Conservation (phyloP, 75 land plant species). For the Larix kaempferi region DNA sequence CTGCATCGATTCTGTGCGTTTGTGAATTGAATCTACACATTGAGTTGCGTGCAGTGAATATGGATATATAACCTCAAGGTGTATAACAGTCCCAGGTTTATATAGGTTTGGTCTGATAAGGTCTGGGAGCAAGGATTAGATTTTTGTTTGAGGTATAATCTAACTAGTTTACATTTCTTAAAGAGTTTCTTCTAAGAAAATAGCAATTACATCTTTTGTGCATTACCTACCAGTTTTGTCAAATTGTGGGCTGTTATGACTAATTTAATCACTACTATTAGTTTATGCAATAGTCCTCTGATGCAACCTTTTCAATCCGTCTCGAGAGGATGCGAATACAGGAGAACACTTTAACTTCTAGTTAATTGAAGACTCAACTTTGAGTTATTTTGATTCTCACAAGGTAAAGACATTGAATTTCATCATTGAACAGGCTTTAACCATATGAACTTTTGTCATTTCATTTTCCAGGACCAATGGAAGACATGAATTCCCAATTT, state of each 20-base stretch:
- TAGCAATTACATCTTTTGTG: background rate
- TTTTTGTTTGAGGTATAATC: background rate
- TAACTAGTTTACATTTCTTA: background rate
- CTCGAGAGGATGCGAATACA: background rate
- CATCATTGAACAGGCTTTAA: too few species aligned
- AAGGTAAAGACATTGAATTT: too few species aligned
- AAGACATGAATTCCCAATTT: background rate
- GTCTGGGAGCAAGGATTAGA: background rate
- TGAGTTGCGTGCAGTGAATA: too few species aligned
- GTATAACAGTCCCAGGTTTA: too few species aligned
- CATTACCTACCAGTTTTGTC: background rate
- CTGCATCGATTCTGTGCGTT: too few species aligned
- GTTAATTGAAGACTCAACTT: background rate
- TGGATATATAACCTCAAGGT: too few species aligned
- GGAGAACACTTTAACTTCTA: background rate
- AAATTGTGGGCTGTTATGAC: background rate
- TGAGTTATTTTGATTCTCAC: too few species aligned
- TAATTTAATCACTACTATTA: background rate
- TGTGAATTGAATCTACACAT: too few species aligned
- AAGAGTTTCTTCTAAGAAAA: background rate
- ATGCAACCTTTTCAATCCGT: too few species aligned
- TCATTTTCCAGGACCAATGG: too few species aligned
- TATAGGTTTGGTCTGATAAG: background rate
- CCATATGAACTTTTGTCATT: too few species aligned
- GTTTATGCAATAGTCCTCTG: too few species aligned